Percentiles rank a stretch among this genome's conserved stretches.
phyloP scores from a whole-genome alignment of 192 early-diverging fungal species.

The Phlyctochytrium arcticum region DNA sequence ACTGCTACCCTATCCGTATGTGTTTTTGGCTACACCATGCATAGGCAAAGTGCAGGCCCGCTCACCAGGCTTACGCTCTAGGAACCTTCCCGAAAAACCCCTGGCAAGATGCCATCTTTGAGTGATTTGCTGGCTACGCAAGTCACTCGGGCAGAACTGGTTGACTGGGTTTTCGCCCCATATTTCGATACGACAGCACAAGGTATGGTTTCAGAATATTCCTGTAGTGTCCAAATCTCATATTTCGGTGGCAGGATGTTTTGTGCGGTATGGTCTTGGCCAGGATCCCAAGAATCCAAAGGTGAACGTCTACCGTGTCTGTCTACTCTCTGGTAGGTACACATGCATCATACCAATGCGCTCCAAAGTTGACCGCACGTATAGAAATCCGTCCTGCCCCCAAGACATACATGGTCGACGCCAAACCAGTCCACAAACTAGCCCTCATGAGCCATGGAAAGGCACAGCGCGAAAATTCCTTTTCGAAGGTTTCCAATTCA shows the following conservation, averaged over 20 bases:
- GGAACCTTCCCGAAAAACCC: too few species aligned
- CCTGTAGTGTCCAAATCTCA: neutral
- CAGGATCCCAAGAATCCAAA: slow-evolving; percentile 12
- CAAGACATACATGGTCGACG: slow-evolving; percentile 8
- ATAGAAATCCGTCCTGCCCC: slow-evolving; percentile 1
- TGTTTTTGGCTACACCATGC: neutral
- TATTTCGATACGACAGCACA: slow-evolving; percentile 16
- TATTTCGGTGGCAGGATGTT: slow-evolving; percentile 1
- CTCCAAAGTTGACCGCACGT: neutral
- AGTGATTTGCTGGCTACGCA: slow-evolving; percentile 1
- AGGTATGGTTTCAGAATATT: neutral
- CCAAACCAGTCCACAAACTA: slow-evolving; percentile 12
- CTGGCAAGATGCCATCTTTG: slow-evolving; percentile 13
- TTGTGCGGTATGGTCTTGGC: slow-evolving; percentile 20
- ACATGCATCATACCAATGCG: neutral
- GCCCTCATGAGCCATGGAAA: slow-evolving; percentile 16
- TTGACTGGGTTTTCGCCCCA: slow-evolving; percentile 13
- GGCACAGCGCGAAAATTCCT: slow-evolving; percentile 14
- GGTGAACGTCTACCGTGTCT: slow-evolving; percentile 17
- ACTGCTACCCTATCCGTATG: too few species aligned
- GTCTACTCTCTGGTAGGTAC: slow-evolving; percentile 13
- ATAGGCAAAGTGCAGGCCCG: too few species aligned
- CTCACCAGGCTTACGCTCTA: too few species aligned
- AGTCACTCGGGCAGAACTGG: slow-evolving; percentile 13
- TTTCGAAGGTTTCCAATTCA: slow-evolving; percentile 20